Conservation (phyloP, 2,329 filamentous ascomycete species). For the Periconia sp. region DNA sequence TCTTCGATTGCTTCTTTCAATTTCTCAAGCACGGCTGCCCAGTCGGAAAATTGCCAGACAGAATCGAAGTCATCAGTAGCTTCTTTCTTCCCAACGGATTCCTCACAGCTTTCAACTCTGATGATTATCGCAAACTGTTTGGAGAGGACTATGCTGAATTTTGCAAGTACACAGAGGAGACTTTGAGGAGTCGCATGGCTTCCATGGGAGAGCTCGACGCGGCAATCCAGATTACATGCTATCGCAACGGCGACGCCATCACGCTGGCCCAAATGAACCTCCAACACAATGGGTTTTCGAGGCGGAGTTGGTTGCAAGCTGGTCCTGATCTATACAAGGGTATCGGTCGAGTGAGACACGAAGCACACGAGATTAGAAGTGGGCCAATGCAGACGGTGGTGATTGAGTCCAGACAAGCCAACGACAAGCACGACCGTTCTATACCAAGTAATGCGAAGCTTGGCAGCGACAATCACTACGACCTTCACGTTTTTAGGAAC, state of each 20-base stretch:
- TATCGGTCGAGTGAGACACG: conserved; percentile 7
- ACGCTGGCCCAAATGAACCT: conserved; percentile 7
- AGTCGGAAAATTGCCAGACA: background rate
- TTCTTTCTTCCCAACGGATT: conserved; percentile 6
- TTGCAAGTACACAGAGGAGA: conserved; percentile 1
- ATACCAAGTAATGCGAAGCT: conserved; percentile 5
- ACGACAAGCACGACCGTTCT: conserved; percentile 8
- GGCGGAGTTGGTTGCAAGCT: conserved; percentile 5
- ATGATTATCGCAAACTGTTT: conserved; percentile 6
- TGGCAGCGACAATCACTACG: conserved; percentile 12
- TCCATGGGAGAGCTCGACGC: conserved; percentile 9
- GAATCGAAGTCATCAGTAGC: conserved; percentile 5
- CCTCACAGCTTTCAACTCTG: conserved; percentile 1
- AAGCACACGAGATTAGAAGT: conserved; percentile 7
- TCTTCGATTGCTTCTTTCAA: background rate
- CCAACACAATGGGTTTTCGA: conserved; percentile 10
- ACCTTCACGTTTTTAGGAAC: conserved; percentile 9
- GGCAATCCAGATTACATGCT: conserved; percentile 7
- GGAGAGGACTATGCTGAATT: conserved; percentile 5
- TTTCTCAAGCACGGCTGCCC: background rate
- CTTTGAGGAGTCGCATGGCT: background rate
- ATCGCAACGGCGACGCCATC: conserved; percentile 4
- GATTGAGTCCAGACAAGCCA: conserved; percentile 9
- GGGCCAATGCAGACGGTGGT: conserved; percentile 8
- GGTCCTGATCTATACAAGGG: conserved; percentile 9